Evolutionary conservation across 176 grass and related monocot species (phyloP).

Genomic region (Phragmites australis): DNA sequence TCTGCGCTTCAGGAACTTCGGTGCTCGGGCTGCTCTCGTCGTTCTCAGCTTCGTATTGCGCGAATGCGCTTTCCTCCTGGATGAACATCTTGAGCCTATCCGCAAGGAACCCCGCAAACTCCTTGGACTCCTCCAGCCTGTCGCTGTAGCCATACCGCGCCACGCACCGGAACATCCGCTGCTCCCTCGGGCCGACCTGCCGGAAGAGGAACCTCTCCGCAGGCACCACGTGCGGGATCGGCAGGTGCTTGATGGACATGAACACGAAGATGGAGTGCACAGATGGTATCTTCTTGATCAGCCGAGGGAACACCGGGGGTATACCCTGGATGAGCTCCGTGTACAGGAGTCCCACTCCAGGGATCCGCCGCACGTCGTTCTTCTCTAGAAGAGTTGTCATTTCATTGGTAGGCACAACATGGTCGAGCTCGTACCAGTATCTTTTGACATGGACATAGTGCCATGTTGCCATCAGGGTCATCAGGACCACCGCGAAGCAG

Average conservation of each 20-base stretch:
- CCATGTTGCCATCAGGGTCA: constrained; percentile 63
- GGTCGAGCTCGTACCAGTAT: constrained; percentile 61
- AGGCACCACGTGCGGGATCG: constrained; percentile 48
- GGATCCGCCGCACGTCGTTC: constrained; percentile 44
- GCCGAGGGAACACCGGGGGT: constrained; percentile 63
- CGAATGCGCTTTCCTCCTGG: constrained; percentile 35
- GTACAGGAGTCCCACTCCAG: constrained; percentile 69
- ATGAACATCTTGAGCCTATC: constrained; percentile 72
- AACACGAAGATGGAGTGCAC: constrained; percentile 72
- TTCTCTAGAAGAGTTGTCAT: constrained; percentile 38
- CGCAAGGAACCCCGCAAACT: constrained; percentile 59
- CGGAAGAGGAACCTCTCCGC: constrained; percentile 65
- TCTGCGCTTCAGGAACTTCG: neutral
- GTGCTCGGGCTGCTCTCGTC: neutral
- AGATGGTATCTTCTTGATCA: constrained; percentile 68
- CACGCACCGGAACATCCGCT: constrained; percentile 71
- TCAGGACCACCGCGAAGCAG: constrained; percentile 54
- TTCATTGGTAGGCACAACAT: constrained; percentile 26
- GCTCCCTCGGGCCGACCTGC: constrained; percentile 56
- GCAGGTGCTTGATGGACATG: constrained; percentile 79
- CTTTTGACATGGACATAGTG: constrained; percentile 59
- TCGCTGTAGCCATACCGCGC: constrained; percentile 78
- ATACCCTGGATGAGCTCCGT: constrained; percentile 78
- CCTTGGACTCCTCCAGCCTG: constrained; percentile 32
- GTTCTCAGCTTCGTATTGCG: neutral